Evolutionary conservation across 768 basidiomycete species (phyloP), one percentile per base, ranked within the genome.

Genomic region (Cubamyces sp.): DNA sequence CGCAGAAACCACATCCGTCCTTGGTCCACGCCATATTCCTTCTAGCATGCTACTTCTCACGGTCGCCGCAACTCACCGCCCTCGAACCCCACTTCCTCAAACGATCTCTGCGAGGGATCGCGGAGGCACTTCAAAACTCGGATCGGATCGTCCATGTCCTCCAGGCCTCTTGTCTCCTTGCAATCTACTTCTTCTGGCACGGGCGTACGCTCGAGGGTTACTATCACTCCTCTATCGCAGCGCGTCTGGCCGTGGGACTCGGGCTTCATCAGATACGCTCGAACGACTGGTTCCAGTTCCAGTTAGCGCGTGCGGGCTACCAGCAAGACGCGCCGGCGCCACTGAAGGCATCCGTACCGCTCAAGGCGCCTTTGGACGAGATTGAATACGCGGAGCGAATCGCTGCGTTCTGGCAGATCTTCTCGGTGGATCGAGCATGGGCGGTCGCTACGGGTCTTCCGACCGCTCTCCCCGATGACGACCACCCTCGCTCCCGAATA

Each of bases 11-110:
- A 1, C 86, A 87, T 68, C 82, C 86, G 0, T 82, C 86, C 2
- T 79, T 88, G 37, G 75, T 83, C 66, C 84, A 84, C 67, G 82
- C 85, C n/a, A 81, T 87, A 30, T 86, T 81, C 69, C 81, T 87
- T 54, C 74, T 87, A 53, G 85, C 80, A 3, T 84, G 82, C 66
- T 80, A 84, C 66, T 86, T 85, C 67, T 75, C 83, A 40, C 76
- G 76, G 18, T 77, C 74, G 3, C 75, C 79, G 30, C 64, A 70
- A 34, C 76, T 77, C 66, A 69, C 76, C 39, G 77, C 75, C 12
- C 71, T 85, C 40, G 82, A 86, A 66, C 70, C 77, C 9, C 73
- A 75, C 39, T 82, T 87, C 64, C 78, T 85, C 62, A 74, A 78
- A 34, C 77, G 81, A 56, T 77, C 83, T 0, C 75, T 82, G 18